Base-by-base conservation (phyloP, 192 early-diverging fungal genomes). In the Rhizoclosmatium globosum region DNA sequence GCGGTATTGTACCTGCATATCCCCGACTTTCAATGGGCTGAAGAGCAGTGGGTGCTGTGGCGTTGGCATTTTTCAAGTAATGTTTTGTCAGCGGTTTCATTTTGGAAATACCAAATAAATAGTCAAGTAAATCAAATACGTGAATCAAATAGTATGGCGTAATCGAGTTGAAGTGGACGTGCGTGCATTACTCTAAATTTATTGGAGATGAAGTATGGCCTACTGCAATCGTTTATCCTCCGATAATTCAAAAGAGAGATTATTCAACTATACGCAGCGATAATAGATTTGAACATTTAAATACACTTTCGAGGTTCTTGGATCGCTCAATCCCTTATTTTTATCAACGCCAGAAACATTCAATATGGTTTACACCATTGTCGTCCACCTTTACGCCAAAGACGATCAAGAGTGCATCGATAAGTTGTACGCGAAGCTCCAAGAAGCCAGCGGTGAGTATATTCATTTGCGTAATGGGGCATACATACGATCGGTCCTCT, bases 351-450 rank as follows among this genome's bases (percentile, higher is more conserved):
- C n/a, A n/a, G n/a, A 31, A 31, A 31, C 31, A 31, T 31, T 31
- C 31, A 45, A 68, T 19, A 76, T 76, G 74, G 74, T 76, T 3
- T 76, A 76, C 74, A 76, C 77, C 11, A 78, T 78, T 45, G 77
- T 78, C 2, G 77, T 78, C 46, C 77, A 78, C 23, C 70, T 78
- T 7, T 71, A 78, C 77, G 77, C 77, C 58, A 78, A 78, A 64
- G 77, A 78, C 61, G 77, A 78, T 31, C 38, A 70, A n/a, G 77
- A 71, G 38, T 42, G 42, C 42, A 78, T 78, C 57, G 77, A 47
- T 0, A 78, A 70, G 42, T 45, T 78, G 31, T 44, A 48, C 38
- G 58, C 15, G 15, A 78, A 78, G 77, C 77, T 78, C 7, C n/a
- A 71, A 31, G 77, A 78, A n/a, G 77, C 77, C 2, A 71, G 68